Base-by-base conservation (phyloP, 2,329 filamentous ascomycete species). In the Xylariaceae sp. region DNA sequence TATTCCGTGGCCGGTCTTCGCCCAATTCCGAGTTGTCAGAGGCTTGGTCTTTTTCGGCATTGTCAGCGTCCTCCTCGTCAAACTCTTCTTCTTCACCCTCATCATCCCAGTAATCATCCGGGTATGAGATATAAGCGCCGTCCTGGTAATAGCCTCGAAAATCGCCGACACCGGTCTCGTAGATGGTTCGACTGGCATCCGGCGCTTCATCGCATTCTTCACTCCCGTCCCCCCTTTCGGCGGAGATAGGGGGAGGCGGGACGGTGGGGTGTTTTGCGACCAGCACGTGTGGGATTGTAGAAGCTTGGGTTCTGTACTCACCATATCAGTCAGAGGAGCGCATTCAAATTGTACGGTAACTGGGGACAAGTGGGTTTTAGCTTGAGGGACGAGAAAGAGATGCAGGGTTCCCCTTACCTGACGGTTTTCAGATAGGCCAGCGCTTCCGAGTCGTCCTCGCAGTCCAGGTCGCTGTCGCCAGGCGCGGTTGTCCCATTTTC, bases 221-320 rank as follows among this genome's bases (percentile, higher is more conserved):
- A n/a, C n/a, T 23, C 56, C 51, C 14, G 61, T 54, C 37, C 65
- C 55, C 17, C 59, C 56, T 11, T 62, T 11, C 21, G 6, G 6
- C 11, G 21, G 21, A 24, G 21, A 11, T 24, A 11, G 21, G 21
- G 21, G 21, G 21, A 11, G 21, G 11, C 7, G 61, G 7, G 62
- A 58, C 4, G 70, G 71, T 3, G 69, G 60, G 50, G 73, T 69
- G 74, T 4, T 77, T 71, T 1, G 81, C 84, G 31, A 79, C 74
- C 36, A 92, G 72, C 9, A 92, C 66, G 49, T 81, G 74, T 1
- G 87, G 87, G 23, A 94, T 82, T 8, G 70, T 65, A 44, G 69
- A 77, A n/a, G 86, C 86, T 74, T 94, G 81, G 50, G 77, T 73
- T 66, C 86, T 92, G 55, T 58, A 69, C 66, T 70, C 66, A 70